Conservation (phyloP, 345 rosid species). For the Anacardium occidentale region DNA sequence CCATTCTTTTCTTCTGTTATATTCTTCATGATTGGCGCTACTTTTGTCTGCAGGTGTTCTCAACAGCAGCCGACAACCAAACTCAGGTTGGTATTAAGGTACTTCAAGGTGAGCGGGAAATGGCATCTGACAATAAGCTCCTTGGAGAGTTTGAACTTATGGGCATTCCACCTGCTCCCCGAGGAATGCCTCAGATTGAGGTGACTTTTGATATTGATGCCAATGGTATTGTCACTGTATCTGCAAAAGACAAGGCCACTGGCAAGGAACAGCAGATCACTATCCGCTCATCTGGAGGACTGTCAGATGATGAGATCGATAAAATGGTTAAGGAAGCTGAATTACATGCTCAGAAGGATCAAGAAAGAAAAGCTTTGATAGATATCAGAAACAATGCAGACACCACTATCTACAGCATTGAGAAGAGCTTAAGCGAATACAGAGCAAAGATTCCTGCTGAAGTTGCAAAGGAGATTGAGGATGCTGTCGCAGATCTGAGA, state of each 20-base stretch:
- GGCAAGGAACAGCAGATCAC: constrained; percentile 82
- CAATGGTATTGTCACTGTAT: constrained; percentile 84
- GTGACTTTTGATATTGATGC: constrained; percentile 94
- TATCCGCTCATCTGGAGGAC: constrained; percentile 85
- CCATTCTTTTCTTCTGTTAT: neutral
- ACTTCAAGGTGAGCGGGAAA: constrained; percentile 91
- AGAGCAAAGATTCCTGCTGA: constrained; percentile 76
- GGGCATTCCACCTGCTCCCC: constrained; percentile 86
- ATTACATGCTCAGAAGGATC: constrained; percentile 68
- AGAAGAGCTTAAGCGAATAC: constrained; percentile 83
- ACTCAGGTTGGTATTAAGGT: constrained; percentile 84
- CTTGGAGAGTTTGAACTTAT: constrained; percentile 81
- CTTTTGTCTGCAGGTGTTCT: constrained; percentile 56
- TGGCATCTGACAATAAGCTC: constrained; percentile 80
- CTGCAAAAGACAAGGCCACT: constrained; percentile 86
- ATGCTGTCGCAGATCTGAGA: constrained; percentile 65
- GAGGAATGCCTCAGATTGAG: constrained; percentile 86
- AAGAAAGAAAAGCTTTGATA: constrained; percentile 68
- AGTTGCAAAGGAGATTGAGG: constrained; percentile 70
- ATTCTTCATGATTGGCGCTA: neutral
- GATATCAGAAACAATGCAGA: constrained; percentile 74
- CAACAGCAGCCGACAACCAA: constrained; percentile 91
- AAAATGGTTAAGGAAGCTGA: constrained; percentile 93
- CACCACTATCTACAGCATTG: constrained; percentile 76
- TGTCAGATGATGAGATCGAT: constrained; percentile 78